Evolutionary conservation across 2,329 filamentous ascomycete species (phyloP).

Genomic region (Dothideomycetidae sp.): DNA sequence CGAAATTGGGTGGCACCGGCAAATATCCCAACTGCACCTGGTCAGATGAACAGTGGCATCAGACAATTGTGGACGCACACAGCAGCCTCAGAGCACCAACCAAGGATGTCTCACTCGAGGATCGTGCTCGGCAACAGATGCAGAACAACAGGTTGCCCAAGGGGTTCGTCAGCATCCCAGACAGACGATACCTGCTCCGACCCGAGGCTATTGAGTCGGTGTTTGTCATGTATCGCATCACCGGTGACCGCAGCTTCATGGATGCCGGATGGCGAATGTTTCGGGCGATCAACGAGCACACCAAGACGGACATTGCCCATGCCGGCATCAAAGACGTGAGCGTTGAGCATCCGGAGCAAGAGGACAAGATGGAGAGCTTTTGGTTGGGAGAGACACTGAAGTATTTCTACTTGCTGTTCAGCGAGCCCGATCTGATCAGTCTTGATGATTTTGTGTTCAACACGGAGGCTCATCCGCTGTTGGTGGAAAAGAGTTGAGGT

Average conservation of each 20-base stretch:
- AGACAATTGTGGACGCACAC: slow-evolving; percentile 25
- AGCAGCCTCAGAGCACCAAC: slow-evolving; percentile 9
- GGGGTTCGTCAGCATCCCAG: slow-evolving; percentile 42
- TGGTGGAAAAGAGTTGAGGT: slow-evolving; percentile 1
- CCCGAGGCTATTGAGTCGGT: slow-evolving; percentile 72
- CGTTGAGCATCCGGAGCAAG: slow-evolving; percentile 24
- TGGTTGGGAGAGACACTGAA: slow-evolving; percentile 50
- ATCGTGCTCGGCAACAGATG: slow-evolving; percentile 20
- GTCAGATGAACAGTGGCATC: slow-evolving; percentile 32
- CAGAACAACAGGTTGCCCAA: slow-evolving; percentile 34
- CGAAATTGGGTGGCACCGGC: slow-evolving; percentile 16
- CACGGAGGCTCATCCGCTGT: slow-evolving; percentile 10
- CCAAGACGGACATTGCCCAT: slow-evolving; percentile 47
- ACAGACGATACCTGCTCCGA: slow-evolving; percentile 49
- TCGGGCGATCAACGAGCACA: slow-evolving; percentile 44
- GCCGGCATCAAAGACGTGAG: slow-evolving; percentile 53
- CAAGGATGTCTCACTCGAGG: slow-evolving; percentile 13
- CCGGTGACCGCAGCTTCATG: slow-evolving; percentile 50
- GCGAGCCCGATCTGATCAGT: slow-evolving; percentile 43
- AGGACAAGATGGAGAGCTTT: slow-evolving; percentile 61
- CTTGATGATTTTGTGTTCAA: slow-evolving; percentile 34
- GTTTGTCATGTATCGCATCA: slow-evolving; percentile 63
- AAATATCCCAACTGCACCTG: slow-evolving; percentile 23
- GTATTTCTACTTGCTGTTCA: slow-evolving; percentile 52
- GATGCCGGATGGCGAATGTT: slow-evolving; percentile 67